Percentiles rank a stretch among this genome's conserved stretches.
Conservation (phyloP, 805 yeast genomes). For the Ogataea nitratoaversa region DNA sequence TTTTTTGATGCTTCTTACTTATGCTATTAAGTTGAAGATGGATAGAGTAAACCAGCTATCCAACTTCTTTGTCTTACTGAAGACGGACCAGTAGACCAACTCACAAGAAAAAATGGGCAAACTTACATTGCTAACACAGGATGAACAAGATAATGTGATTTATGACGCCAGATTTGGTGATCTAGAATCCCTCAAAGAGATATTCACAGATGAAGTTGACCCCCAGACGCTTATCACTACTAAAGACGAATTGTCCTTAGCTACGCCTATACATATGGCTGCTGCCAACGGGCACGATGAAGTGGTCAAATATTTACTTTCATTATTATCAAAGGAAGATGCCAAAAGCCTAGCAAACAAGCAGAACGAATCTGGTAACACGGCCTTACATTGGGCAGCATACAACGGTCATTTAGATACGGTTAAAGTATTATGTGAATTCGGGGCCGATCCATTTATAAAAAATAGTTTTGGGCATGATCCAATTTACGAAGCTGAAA, state of each 20-base stretch:
- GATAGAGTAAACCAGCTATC: too few relatives aligned
- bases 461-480: slow-evolving; percentile 79
- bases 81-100: too few relatives aligned
- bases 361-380: slow-evolving; percentile 80
- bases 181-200: slow-evolving; percentile 63
- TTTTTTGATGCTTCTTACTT: too few relatives aligned
- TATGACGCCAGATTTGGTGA: slow-evolving; percentile 89
- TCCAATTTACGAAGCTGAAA: slow-evolving; percentile 84
- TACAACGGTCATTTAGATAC: slow-evolving; percentile 76
- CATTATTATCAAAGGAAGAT: slow-evolving; percentile 41
- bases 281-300: slow-evolving; percentile 89
- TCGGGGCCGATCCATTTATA: slow-evolving; percentile 74
- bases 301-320: slow-evolving; percentile 56
- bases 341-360: slow-evolving; percentile 44
- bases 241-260: slow-evolving; percentile 57
- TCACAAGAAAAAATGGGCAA: slow-evolving; percentile 17
- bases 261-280: slow-evolving; percentile 91
- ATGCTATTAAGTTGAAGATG: too few relatives aligned
- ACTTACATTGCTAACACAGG: slow-evolving; percentile 45
- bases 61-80: too few relatives aligned
- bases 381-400: slow-evolving; percentile 96
- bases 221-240: slow-evolving; percentile 41
- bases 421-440: slow-evolving; percentile 69
- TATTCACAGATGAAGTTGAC: slow-evolving; percentile 54
- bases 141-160: slow-evolving; percentile 77